These are phyloP conservation scores for Trametes elegans DNA, from an alignment of 768 basidiomycete species.

Conservation along the genomic window DNA sequence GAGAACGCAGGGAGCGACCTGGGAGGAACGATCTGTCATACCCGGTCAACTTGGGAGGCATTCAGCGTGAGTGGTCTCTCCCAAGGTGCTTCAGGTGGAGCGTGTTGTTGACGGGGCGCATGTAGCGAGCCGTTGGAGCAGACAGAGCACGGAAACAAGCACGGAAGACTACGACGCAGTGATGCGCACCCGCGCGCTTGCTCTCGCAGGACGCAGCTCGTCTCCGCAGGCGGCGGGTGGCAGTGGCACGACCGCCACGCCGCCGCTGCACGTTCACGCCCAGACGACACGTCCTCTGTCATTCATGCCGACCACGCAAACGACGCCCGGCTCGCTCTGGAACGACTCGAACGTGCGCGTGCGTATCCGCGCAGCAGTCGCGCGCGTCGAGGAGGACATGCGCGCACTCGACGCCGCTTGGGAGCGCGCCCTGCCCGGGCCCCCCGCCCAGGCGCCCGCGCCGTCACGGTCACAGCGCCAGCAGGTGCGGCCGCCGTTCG, in stretches of 20 bases:
- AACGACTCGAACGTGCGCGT: slow-evolving; percentile 18
- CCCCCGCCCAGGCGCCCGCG: background rate
- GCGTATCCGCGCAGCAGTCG: slow-evolving; percentile 10
- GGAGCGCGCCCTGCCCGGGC: background rate
- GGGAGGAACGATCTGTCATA: background rate
- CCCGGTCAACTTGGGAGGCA: background rate
- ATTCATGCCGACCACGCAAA: slow-evolving; percentile 19
- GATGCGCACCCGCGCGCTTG: slow-evolving; percentile 26
- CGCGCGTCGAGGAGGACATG: slow-evolving; percentile 7
- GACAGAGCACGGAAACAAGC: background rate
- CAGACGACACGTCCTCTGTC: slow-evolving; percentile 12
- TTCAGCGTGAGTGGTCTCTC: background rate
- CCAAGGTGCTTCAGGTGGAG: background rate
- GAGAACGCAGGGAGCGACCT: too few relatives aligned
- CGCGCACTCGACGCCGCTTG: slow-evolving; percentile 6
- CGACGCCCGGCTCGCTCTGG: slow-evolving; percentile 15
- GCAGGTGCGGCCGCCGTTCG: background rate
- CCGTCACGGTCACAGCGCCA: background rate
- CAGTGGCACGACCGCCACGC: slow-evolving; percentile 2
- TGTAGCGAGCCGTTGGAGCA: background rate
- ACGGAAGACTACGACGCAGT: slow-evolving; percentile 46
- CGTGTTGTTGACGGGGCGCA: background rate
- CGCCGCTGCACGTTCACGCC: slow-evolving; percentile 18
- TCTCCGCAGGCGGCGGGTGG: background rate
- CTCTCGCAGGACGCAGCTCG: slow-evolving; percentile 10